Base-by-base conservation (phyloP, 306 rosid species). In the Pterocarpus santalinus region DNA sequence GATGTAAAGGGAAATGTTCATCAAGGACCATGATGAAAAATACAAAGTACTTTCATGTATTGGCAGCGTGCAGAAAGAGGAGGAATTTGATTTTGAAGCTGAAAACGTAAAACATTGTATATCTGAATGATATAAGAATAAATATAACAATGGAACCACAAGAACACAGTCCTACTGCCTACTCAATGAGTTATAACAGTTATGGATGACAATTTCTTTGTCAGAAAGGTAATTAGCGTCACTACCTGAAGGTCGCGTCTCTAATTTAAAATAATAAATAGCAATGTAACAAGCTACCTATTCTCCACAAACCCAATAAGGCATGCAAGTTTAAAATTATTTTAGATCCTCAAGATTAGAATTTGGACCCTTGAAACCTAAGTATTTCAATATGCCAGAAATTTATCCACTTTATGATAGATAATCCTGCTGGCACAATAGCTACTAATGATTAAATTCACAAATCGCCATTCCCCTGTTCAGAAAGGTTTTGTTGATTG, bases 381-480 rank as follows among this genome's bases (percentile, higher is more conserved):
- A 72, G 55, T 73, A 72, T 83, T 51, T 80, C 47, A 73, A 75
- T 69, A 67, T 80, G 69, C 78, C 47, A 71, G 63, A 64, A 76
- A 61, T 65, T 68, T 71, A 16, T 64, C 90, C 61, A 73, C 73
- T 12, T 15, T 16, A 44, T 68, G 53, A 65, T 62, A 52, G 32
- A 71, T 66, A 51, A 65, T 46, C 17, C 65, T 60, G 63, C 74
- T 46, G 69, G 16, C 66, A 39, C 28, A 80, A 51, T 44, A 76
- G 72, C 74, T 57, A 51, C 69, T 36, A 33, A 68, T 62, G 53
- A 56, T 35, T 28, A 68, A 52, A 47, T 43, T 32, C 43, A 34
- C 69, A 60, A 66, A 72, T 41, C 49, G 17, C 35, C 60, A 80
- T 16, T 83, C 51, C 51, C 33, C 60, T 51, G 60, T 64, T 65